Percentiles rank a stretch among this genome's conserved stretches.
Evolutionary conservation across 768 basidiomycete species (phyloP).

Genomic region (Pisolithus tinctorius): DNA sequence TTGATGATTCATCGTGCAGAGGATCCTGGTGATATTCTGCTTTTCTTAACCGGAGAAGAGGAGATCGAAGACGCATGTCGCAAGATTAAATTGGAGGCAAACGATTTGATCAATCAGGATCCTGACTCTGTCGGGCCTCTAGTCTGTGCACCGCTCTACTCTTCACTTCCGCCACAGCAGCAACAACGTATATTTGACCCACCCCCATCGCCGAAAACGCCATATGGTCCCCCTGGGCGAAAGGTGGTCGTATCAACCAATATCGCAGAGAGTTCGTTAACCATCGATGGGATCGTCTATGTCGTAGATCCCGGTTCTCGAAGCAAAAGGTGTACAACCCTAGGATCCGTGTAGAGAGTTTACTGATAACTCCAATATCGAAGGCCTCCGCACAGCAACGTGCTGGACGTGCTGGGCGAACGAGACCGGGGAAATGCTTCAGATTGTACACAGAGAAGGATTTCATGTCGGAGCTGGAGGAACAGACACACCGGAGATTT

Average conservation of each 20-base stretch:
- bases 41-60: constrained; percentile 97
- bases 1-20: constrained; percentile 97
- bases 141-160: constrained; percentile 89
- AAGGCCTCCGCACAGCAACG: constrained; percentile 96
- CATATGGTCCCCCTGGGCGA: constrained; percentile 76
- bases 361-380: constrained; percentile 91
- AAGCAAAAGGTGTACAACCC: constrained; percentile 99
- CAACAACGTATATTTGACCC: constrained; percentile 97
- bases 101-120: constrained; percentile 69
- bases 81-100: constrained; percentile 88
- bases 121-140: constrained; percentile 78
- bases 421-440: constrained; percentile 96
- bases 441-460: constrained; percentile 95
- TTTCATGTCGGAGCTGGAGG: constrained; percentile 92
- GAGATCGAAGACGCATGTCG: constrained; percentile 96
- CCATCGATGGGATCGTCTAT: constrained; percentile 99
- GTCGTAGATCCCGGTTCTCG: constrained; percentile 95
- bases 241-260: constrained; percentile 96
- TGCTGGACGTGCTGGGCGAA: constrained; percentile 94
- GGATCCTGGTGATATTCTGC: constrained; percentile 83
- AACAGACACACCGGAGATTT: constrained; percentile 95
- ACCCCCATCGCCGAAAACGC: constrained; percentile 54
- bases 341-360: constrained; percentile 88
- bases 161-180: constrained; percentile 87
- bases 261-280: constrained; percentile 95